phyloP scores from a whole-genome alignment of 2,329 filamentous ascomycete genomes.

The Alternaria brassicae region DNA sequence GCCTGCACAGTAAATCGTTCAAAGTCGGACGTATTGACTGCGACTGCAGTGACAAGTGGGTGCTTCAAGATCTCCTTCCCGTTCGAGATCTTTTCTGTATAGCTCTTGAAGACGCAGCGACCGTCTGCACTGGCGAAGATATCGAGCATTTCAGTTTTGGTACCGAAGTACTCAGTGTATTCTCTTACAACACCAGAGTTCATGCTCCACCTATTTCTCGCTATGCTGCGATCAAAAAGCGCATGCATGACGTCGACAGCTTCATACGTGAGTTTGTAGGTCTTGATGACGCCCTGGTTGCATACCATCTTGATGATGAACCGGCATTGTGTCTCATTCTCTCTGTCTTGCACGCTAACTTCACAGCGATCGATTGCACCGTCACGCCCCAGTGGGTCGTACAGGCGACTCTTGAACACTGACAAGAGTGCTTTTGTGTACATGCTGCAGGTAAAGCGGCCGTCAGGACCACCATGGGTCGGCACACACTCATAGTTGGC shows the following conservation, averaged over 20 bases:
- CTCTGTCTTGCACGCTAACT: conserved; percentile 74
- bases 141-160: conserved; percentile 80
- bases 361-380: conserved; percentile 77
- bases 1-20: conserved; percentile 76
- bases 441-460: conserved; percentile 74
- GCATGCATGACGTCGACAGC: conserved; percentile 76
- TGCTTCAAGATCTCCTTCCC: conserved; percentile 79
- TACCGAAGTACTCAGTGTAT: conserved; percentile 80
- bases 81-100: conserved; percentile 78
- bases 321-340: conserved; percentile 71
- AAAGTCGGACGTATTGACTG: conserved; percentile 78
- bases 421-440: conserved; percentile 74
- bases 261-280: conserved; percentile 78
- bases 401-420: conserved; percentile 72
- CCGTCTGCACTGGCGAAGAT: conserved; percentile 72
- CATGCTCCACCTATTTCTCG: conserved; percentile 75
- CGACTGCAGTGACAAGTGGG: conserved; percentile 79
- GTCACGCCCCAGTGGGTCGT: conserved; percentile 70
- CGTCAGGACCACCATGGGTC: conserved; percentile 43
- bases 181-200: conserved; percentile 74
- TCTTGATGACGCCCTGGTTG: conserved; percentile 78
- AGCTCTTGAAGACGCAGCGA: conserved; percentile 77
- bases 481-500: conserved; percentile 71
- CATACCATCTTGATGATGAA: conserved; percentile 77
- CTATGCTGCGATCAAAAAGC: conserved; percentile 72